Evolutionary conservation across 306 rosid species (phyloP).

Genomic region (Styphnolobium japonicum): DNA sequence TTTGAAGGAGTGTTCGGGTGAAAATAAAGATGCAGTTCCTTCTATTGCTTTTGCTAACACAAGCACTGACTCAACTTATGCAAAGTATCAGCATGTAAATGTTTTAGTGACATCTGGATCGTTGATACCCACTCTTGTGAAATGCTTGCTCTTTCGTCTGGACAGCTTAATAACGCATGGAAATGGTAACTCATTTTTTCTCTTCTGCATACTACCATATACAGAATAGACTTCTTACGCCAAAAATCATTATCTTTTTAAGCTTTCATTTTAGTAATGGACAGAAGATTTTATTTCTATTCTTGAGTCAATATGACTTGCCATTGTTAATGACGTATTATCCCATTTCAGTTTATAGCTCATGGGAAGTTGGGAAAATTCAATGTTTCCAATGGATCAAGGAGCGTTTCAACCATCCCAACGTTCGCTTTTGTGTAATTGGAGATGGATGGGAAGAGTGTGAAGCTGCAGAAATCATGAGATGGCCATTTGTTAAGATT

Average conservation of each 20-base stretch:
- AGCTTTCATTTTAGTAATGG: neutral
- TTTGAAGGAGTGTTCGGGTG: conserved; percentile 68
- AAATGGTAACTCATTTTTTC: conserved; percentile 56
- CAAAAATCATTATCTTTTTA: neutral
- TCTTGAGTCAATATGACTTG: neutral
- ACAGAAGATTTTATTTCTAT: neutral
- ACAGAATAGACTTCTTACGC: neutral
- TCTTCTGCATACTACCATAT: neutral
- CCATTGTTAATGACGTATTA: neutral
- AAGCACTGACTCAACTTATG: conserved; percentile 38
- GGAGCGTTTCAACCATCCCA: conserved; percentile 63
- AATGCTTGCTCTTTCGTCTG: conserved; percentile 84
- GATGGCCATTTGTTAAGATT: conserved; percentile 85
- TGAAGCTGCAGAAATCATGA: conserved; percentile 73
- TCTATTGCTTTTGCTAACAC: conserved; percentile 43
- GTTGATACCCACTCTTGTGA: conserved; percentile 84
- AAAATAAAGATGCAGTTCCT: conserved; percentile 38
- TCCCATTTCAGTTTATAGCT: conserved; percentile 74
- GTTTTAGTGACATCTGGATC: conserved; percentile 91
- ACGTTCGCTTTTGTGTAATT: conserved; percentile 75
- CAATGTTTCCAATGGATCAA: conserved; percentile 84
- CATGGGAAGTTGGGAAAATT: conserved; percentile 80
- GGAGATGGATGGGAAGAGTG: conserved; percentile 99
- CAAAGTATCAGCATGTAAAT: conserved; percentile 48
- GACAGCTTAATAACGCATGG: conserved; percentile 57